Conservation (phyloP, 2,329 filamentous ascomycete species). For the Thermochaetoides dissita region DNA sequence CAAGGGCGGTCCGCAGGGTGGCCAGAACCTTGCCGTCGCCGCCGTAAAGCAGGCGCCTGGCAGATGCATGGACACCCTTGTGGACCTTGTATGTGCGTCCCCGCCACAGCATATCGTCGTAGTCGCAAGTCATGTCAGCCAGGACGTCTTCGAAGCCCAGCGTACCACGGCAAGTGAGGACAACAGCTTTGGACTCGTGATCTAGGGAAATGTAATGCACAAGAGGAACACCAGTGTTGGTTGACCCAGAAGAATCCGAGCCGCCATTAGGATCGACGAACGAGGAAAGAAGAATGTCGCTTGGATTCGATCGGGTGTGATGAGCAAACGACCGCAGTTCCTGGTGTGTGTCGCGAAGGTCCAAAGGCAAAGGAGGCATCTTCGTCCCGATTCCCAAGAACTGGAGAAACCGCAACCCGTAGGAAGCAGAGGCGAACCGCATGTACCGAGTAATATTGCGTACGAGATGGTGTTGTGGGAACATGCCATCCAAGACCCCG, state of each 20-base stretch:
- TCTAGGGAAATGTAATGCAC: slow-evolving; percentile 63
- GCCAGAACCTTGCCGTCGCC: slow-evolving; percentile 52
- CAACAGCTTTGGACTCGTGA: slow-evolving; percentile 56
- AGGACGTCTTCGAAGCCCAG: slow-evolving; percentile 61
- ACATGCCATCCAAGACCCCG: slow-evolving; percentile 43
- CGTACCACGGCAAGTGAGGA: slow-evolving; percentile 59
- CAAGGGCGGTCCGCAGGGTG: slow-evolving; percentile 50
- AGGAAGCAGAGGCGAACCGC: slow-evolving; percentile 52
- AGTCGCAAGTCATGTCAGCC: slow-evolving; percentile 62
- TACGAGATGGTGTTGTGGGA: slow-evolving; percentile 45
- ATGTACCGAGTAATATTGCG: slow-evolving; percentile 52
- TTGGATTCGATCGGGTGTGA: slow-evolving; percentile 44
- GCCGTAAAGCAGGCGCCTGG: slow-evolving; percentile 51
- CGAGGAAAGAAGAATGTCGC: slow-evolving; percentile 52
- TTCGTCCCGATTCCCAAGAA: slow-evolving; percentile 47
- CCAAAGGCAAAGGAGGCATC: slow-evolving; percentile 25
- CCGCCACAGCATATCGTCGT: slow-evolving; percentile 51
- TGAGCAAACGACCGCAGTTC: slow-evolving; percentile 51
- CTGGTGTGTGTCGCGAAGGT: slow-evolving; percentile 36
- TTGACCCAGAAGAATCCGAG: slow-evolving; percentile 49
- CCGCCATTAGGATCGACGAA: slow-evolving; percentile 58
- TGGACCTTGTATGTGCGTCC: slow-evolving; percentile 55
- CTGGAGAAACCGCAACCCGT: slow-evolving; percentile 49
- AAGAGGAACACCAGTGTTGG: slow-evolving; percentile 52
- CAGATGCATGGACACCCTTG: slow-evolving; percentile 61